Evolutionary conservation across 345 rosid genomes (phyloP).

Genomic region (Lepidium africanum): DNA sequence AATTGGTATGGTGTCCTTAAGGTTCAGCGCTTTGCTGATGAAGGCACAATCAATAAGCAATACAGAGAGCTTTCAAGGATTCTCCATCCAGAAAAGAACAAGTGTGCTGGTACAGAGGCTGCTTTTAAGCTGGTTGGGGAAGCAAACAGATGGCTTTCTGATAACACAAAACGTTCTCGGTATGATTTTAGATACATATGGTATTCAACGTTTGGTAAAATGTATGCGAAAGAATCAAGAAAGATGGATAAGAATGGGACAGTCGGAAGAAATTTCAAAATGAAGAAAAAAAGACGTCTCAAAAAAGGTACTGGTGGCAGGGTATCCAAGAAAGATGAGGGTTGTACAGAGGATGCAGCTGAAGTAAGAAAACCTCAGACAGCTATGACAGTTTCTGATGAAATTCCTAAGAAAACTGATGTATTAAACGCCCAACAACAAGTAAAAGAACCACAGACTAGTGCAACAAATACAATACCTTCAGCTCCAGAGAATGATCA

Average conservation of each 20-base stretch:
- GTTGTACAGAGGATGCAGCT: constrained; percentile 20
- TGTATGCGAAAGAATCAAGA: constrained; percentile 15
- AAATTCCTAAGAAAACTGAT: too few species aligned
- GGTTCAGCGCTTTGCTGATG: constrained; percentile 54
- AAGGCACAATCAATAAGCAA: constrained; percentile 61
- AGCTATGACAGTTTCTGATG: not conserved
- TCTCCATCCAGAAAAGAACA: constrained; percentile 93
- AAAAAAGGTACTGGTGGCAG: constrained; percentile 20
- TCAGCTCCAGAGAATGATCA: constrained; percentile 19
- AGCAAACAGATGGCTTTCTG: constrained; percentile 60
- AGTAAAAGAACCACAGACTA: constrained; percentile 10
- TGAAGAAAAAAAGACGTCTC: not conserved
- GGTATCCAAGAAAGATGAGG: constrained; percentile 30
- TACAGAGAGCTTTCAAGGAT: constrained; percentile 67
- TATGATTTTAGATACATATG: constrained; percentile 49
- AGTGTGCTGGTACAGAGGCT: constrained; percentile 79
- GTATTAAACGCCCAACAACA: too few species aligned
- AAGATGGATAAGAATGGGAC: constrained; percentile 8
- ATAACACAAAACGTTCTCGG: constrained; percentile 39
- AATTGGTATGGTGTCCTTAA: constrained; percentile 85
- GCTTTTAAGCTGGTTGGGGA: constrained; percentile 93
- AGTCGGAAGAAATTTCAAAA: not conserved
- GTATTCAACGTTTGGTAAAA: constrained; percentile 9
- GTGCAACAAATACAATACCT: constrained; percentile 13
- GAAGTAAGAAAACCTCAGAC: constrained; percentile 20